Percentiles rank a stretch among this genome's conserved stretches.
Evolutionary conservation across 75 land plant genomes (phyloP).

Genomic region (Selaginella tamariscina): DNA sequence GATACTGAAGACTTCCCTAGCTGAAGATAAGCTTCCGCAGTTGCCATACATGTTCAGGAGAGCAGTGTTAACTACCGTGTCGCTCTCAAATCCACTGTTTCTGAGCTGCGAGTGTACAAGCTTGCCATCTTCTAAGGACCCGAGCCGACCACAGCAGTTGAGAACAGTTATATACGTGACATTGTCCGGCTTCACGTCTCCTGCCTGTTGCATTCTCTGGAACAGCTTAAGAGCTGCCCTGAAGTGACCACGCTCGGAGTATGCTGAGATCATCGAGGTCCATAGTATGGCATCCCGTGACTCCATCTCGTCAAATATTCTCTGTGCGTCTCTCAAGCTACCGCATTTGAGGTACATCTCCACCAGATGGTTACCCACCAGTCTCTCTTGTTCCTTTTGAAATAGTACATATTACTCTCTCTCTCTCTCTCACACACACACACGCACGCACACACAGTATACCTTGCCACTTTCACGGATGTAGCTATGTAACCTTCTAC

Average conservation of each 20-base stretch:
- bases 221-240: slow-evolving; percentile 42
- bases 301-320: slow-evolving; percentile 34
- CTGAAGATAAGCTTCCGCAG: slow-evolving; percentile 17
- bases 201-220: slow-evolving; percentile 28
- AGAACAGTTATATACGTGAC: neutral
- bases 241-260: slow-evolving; percentile 37
- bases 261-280: slow-evolving; percentile 59
- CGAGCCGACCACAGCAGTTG: neutral
- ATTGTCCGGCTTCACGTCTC: neutral
- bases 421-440: no score
- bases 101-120: slow-evolving; percentile 10
- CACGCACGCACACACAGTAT: no score
- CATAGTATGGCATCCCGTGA: slow-evolving; percentile 47
- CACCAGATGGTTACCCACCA: slow-evolving; percentile 36
- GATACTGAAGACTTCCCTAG: slow-evolving; percentile 16
- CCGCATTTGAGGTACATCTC: slow-evolving; percentile 55
- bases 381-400: slow-evolving; percentile 13
- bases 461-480: neutral
- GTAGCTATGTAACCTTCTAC: neutral
- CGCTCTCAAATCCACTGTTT: slow-evolving; percentile 9
- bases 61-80: slow-evolving; percentile 5
- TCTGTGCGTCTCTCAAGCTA: slow-evolving; percentile 28
- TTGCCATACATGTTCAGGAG: slow-evolving; percentile 19
- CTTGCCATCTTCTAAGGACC: slow-evolving; percentile 3
- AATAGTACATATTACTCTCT: no score